Evolutionary conservation across 2,329 filamentous ascomycete species (phyloP), one percentile per base, ranked within the genome.

Genomic region (Neodidymelliopsis sp.): DNA sequence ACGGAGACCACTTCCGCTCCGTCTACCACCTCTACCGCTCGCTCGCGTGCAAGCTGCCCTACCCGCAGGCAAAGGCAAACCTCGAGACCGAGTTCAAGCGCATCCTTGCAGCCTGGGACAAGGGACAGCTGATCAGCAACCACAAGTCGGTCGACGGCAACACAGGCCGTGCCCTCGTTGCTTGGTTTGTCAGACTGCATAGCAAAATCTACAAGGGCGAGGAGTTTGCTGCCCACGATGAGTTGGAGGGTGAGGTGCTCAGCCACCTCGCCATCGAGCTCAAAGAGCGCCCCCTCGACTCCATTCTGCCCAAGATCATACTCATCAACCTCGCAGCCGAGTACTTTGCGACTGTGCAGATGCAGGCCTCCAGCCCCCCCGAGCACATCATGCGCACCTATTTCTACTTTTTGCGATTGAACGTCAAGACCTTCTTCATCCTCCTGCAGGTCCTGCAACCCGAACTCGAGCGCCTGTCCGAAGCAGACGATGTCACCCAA

Each of bases 1-100:
- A 92, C 62, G 83, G 82, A 49, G 88, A 93, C 59, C 89, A 95
- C 68, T 82, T 97, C 39, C 85, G 91, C 53, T 87, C 91, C 8
- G 87, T 95, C 22, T 97, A 97, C 72, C 86, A 96, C 71, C 84
- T 97, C 29, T 94, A 96, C 68, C 87, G 92, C 55, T 87, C 92
- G 12, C 81, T 94, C 59, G 86, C 86, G 7, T 86, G 90, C 23
- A 80, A 85, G 41, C 79, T 86, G 29, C 90, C 91, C 4, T 87
- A 94, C 65, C 87, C 88, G 0, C 82, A 87, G 34, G 91, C 91
- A 3, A 79, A 82, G 48, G 76, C 79, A 13, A 97, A 97, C 65
- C 79, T 99, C 37, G 87, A 90, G 63, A 79, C 86, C 43, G 90
- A 94, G 68, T 92, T 96, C 68, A 83, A 82, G 63, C 88, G 87